Evolutionary conservation across 345 rosid species (phyloP).

Genomic region (Melaleuca alternifolia): DNA sequence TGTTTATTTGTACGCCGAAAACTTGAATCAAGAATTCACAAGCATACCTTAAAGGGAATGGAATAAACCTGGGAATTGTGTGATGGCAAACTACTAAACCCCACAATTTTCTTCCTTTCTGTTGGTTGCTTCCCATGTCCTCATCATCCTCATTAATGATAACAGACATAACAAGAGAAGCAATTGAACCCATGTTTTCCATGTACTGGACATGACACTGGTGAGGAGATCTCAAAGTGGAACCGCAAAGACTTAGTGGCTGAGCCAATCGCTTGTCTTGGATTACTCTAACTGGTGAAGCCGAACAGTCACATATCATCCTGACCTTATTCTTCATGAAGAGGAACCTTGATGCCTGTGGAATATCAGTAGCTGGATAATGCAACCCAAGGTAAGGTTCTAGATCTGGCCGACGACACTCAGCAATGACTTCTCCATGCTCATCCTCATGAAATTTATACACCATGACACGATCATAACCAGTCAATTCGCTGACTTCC

Average conservation of each 20-base stretch:
- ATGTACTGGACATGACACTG: slow-evolving; percentile 79
- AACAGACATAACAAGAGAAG: slow-evolving; percentile 82
- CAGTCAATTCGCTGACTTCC: slow-evolving; percentile 68
- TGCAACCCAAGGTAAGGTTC: slow-evolving; percentile 78
- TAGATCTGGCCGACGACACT: slow-evolving; percentile 30
- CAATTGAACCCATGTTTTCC: slow-evolving; percentile 78
- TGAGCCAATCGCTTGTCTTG: slow-evolving; percentile 53
- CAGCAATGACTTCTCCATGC: slow-evolving; percentile 89
- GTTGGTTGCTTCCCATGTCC: slow-evolving; percentile 25
- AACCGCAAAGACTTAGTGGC: slow-evolving; percentile 70
- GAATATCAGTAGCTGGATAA: slow-evolving; percentile 86
- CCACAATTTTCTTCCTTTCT: slow-evolving; percentile 55
- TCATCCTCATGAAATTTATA: slow-evolving; percentile 85
- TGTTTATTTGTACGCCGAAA: slow-evolving; percentile 64
- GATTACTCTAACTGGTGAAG: slow-evolving; percentile 49
- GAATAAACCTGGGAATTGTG: slow-evolving; percentile 57
- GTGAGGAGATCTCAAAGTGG: slow-evolving; percentile 78
- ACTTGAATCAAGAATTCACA: slow-evolving; percentile 82
- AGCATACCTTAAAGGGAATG: slow-evolving; percentile 76
- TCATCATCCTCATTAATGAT: slow-evolving; percentile 53
- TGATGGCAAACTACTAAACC: slow-evolving; percentile 95
- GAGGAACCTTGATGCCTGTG: slow-evolving; percentile 78
- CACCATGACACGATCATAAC: slow-evolving; percentile 82
- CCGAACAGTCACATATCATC: slow-evolving; percentile 74
- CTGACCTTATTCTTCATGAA: slow-evolving; percentile 80